These are phyloP conservation scores for Termitomyces heimii DNA, from an alignment of 768 basidiomycete genomes.

Conservation along the genomic window DNA sequence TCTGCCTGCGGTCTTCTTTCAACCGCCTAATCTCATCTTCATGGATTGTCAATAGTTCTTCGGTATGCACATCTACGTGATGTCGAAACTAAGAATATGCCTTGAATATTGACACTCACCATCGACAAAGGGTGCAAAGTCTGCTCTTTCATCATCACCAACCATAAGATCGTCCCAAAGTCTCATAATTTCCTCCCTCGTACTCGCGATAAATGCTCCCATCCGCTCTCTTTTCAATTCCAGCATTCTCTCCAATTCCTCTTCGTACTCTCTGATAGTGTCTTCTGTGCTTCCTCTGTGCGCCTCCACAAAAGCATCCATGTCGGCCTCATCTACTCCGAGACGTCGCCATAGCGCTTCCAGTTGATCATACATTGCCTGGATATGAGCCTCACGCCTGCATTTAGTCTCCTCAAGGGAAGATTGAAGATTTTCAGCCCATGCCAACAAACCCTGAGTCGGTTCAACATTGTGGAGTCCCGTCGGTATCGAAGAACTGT, in stretches of 20 bases:
- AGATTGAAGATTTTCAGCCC: slow-evolving; percentile 53
- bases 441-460: slow-evolving; percentile 63
- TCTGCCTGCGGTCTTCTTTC: slow-evolving; percentile 76
- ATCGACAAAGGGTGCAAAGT: slow-evolving; percentile 79
- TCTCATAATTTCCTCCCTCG: slow-evolving; percentile 70
- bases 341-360: slow-evolving; percentile 88
- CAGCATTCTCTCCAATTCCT: slow-evolving; percentile 86
- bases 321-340: slow-evolving; percentile 71
- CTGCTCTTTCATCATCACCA: slow-evolving; percentile 73
- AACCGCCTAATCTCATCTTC: slow-evolving; percentile 80
- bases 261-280: slow-evolving; percentile 77
- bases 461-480: slow-evolving; percentile 79
- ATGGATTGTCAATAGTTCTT: slow-evolving; percentile 80
- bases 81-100: not conserved
- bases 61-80: slow-evolving; percentile 72
- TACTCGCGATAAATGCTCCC: slow-evolving; percentile 77
- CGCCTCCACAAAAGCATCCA: slow-evolving; percentile 90
- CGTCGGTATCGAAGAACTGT: slow-evolving; percentile 30
- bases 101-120: slow-evolving; percentile 40
- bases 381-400: slow-evolving; percentile 76
- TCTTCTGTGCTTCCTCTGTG: slow-evolving; percentile 79
- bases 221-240: slow-evolving; percentile 85
- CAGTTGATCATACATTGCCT: slow-evolving; percentile 90
- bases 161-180: slow-evolving; percentile 87
- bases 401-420: slow-evolving; percentile 71